Percentiles rank a stretch among this genome's conserved stretches.
Conservation (phyloP, 306 rosid genomes). For the Crotalaria pallida region DNA sequence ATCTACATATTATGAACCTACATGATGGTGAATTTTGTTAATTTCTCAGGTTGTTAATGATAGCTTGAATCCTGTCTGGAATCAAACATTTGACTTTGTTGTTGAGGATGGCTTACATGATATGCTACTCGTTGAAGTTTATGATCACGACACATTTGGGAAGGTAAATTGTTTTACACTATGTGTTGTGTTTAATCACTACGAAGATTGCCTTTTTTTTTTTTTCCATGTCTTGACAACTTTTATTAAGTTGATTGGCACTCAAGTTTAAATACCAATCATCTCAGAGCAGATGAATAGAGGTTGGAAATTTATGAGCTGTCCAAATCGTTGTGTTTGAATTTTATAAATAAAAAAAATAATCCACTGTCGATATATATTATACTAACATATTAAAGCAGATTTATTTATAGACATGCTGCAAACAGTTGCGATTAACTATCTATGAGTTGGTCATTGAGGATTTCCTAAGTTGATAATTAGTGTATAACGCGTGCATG, state of each 20-base stretch:
- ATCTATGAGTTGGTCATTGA: background rate
- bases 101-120: slow-evolving; percentile 97
- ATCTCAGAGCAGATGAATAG: background rate
- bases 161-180: slow-evolving; percentile 46
- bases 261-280: background rate
- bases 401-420: background rate
- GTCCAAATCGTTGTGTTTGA: background rate
- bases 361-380: background rate
- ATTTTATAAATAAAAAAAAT: background rate
- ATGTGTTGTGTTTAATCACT: background rate
- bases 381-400: background rate
- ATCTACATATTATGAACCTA: slow-evolving; percentile 6
- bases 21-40: slow-evolving; percentile 9
- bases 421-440: background rate
- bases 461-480: background rate
- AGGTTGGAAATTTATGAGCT: background rate
- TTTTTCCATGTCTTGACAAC: background rate
- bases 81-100: slow-evolving; percentile 92
- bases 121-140: slow-evolving; percentile 83
- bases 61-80: slow-evolving; percentile 91
- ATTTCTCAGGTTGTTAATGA: slow-evolving; percentile 82
- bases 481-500: too few species aligned
- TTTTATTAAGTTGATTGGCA: background rate
- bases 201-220: background rate
- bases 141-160: slow-evolving; percentile 96